These are phyloP conservation scores for Botryotinia globosa DNA, from an alignment of 2,329 filamentous ascomycete species.

Conservation along the genomic window DNA sequence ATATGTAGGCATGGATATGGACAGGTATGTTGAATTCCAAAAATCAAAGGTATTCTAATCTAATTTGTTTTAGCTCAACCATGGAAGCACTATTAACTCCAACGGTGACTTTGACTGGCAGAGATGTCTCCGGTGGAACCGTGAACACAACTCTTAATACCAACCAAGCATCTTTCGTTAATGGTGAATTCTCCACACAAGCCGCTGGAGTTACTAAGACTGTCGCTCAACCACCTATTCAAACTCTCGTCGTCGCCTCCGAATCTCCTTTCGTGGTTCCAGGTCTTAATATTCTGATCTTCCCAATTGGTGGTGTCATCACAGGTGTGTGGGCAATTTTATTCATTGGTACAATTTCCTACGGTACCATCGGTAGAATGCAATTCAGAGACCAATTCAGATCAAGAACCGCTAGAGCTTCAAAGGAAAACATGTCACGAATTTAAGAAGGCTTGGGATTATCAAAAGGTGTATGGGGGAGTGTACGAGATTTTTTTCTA, in stretches of 20 bases:
- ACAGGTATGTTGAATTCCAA: conserved; percentile 50
- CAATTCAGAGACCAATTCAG: conserved; percentile 63
- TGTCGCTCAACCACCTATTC: conserved; percentile 36
- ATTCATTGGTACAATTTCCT: conserved; percentile 56
- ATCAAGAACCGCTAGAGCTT: conserved; percentile 47
- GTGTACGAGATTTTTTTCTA: conserved; percentile 14
- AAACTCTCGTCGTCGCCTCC: conserved; percentile 38
- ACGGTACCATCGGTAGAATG: conserved; percentile 65
- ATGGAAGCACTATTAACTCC: conserved; percentile 65
- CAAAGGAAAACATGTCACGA: conserved; percentile 38
- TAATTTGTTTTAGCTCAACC: conserved; percentile 29
- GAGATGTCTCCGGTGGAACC: conserved; percentile 48
- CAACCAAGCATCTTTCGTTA: conserved; percentile 69
- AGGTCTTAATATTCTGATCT: conserved; percentile 64
- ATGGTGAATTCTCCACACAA: conserved; percentile 63
- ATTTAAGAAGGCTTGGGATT: conserved; percentile 26
- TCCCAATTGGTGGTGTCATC: conserved; percentile 68
- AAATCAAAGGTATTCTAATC: conserved; percentile 42
- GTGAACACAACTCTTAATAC: conserved; percentile 64
- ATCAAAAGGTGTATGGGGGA: not conserved
- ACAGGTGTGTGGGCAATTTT: conserved; percentile 60
- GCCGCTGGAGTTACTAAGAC: conserved; percentile 29
- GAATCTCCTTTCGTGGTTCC: conserved; percentile 62
- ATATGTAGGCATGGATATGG: conserved; percentile 54
- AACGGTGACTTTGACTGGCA: conserved; percentile 62